Percentiles rank a stretch among this genome's conserved stretches.
Evolutionary conservation across 306 rosid species (phyloP).

Genomic region (Pueraria montana): DNA sequence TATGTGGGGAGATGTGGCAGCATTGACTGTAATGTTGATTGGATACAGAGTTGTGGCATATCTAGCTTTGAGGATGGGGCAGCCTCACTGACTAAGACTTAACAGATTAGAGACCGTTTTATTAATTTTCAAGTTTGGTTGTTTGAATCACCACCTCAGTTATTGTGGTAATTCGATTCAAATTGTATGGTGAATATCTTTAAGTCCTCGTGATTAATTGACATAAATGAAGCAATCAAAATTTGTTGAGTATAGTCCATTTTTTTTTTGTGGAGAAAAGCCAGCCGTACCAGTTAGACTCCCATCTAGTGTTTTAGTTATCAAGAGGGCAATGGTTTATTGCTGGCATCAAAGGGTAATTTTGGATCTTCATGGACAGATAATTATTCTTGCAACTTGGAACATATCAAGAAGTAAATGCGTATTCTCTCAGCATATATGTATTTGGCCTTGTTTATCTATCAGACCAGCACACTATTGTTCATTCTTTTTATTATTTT

Average conservation of each 20-base stretch:
- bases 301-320: slow-evolving; percentile 23
- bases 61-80: slow-evolving; percentile 73
- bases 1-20: slow-evolving; percentile 79
- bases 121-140: slow-evolving; percentile 35
- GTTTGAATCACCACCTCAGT: slow-evolving; percentile 31
- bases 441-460: slow-evolving; percentile 22
- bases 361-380: slow-evolving; percentile 4
- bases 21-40: slow-evolving; percentile 77
- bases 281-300: neutral
- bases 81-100: slow-evolving; percentile 64
- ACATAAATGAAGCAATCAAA: slow-evolving; percentile 45
- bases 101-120: slow-evolving; percentile 40
- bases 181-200: slow-evolving; percentile 43
- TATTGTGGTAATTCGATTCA: slow-evolving; percentile 47
- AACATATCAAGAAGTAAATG: slow-evolving; percentile 16
- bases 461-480: neutral
- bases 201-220: slow-evolving; percentile 42
- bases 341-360: neutral
- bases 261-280: slow-evolving; percentile 33
- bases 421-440: slow-evolving; percentile 19
- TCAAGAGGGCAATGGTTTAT: slow-evolving; percentile 23
- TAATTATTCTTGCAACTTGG: slow-evolving; percentile 12
- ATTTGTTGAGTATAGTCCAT: slow-evolving; percentile 10
- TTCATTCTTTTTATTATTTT: slow-evolving; percentile 3
- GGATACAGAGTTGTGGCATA: slow-evolving; percentile 85